A percentile compares a stretch with the other conserved stretches of the same genome.
These are phyloP conservation scores for Comarum palustre DNA, from an alignment of 306 rosid species.

Conservation along the genomic window DNA sequence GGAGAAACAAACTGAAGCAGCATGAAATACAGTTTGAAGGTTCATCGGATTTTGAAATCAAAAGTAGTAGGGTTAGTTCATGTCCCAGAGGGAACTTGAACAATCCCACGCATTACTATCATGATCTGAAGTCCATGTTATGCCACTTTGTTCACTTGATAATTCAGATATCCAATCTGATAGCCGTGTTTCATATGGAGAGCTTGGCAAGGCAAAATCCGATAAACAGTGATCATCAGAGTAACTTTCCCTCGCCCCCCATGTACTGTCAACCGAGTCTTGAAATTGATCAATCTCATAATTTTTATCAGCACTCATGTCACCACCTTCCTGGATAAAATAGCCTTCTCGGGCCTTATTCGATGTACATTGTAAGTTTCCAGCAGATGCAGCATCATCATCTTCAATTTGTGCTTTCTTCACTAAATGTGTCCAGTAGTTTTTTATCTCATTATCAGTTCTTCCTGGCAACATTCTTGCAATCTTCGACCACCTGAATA, in stretches of 20 bases:
- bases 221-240: slow-evolving; percentile 26
- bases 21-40: slow-evolving; percentile 1
- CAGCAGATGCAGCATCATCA: slow-evolving; percentile 23
- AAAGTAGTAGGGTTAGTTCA: slow-evolving; percentile 26
- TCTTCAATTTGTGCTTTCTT: slow-evolving; percentile 37
- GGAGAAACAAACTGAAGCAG: not conserved
- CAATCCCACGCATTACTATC: slow-evolving; percentile 43
- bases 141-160: slow-evolving; percentile 35
- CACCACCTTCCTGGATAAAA: slow-evolving; percentile 14
- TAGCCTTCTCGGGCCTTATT: slow-evolving; percentile 21
- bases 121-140: slow-evolving; percentile 25
- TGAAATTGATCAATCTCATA: slow-evolving; percentile 12
- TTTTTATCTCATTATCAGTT: slow-evolving; percentile 72
- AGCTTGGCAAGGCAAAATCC: slow-evolving; percentile 36
- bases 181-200: slow-evolving; percentile 49
- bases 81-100: slow-evolving; percentile 53
- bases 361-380: slow-evolving; percentile 16
- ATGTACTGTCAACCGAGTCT: slow-evolving; percentile 10
- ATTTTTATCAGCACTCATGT: slow-evolving; percentile 10
- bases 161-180: slow-evolving; percentile 52
- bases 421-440: slow-evolving; percentile 52
- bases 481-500: slow-evolving; percentile 65
- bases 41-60: not conserved
- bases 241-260: slow-evolving; percentile 28
- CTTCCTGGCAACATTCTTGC: slow-evolving; percentile 60